Conservation (phyloP, 768 basidiomycete genomes). For the Crepidotus variabilis region DNA sequence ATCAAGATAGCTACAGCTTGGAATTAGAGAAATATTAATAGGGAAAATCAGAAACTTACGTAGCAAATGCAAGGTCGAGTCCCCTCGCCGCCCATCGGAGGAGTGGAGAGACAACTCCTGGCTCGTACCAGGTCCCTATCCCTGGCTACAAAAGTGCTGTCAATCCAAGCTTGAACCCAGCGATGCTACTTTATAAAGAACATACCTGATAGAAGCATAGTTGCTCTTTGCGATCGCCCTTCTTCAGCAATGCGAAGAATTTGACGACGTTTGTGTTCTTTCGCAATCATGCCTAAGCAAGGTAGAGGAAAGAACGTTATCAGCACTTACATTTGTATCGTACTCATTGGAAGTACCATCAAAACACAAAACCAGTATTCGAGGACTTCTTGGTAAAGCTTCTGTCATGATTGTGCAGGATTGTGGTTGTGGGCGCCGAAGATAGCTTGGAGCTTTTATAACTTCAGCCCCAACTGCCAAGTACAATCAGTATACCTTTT, state of each 20-base stretch:
- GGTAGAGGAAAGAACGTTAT: too few relatives aligned
- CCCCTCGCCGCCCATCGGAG: conserved; percentile 57
- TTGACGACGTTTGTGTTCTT: conserved; percentile 51
- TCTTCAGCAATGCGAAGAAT: conserved; percentile 47
- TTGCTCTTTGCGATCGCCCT: conserved; percentile 44
- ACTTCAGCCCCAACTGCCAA: too few relatives aligned
- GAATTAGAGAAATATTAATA: conserved; percentile 15
- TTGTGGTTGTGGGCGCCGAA: not conserved
- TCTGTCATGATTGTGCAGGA: not conserved
- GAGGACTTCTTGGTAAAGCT: not conserved
- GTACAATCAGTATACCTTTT: too few relatives aligned
- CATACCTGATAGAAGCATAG: conserved; percentile 55
- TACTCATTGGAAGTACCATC: conserved; percentile 57
- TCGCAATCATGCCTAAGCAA: not conserved
- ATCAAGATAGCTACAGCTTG: conserved; percentile 47
- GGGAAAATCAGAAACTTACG: not conserved
- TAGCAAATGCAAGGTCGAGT: conserved; percentile 64
- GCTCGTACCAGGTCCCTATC: conserved; percentile 49
- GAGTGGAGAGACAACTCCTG: conserved; percentile 39
- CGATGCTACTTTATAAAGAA: not conserved
- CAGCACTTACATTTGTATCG: conserved; percentile 33
- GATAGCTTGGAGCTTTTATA: not conserved
- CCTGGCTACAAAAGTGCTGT: conserved; percentile 33
- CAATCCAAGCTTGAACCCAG: not conserved
- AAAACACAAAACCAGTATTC: conserved; percentile 67